Base-by-base conservation (phyloP, 129 eudicot genomes). In the Deinandra increscens region DNA sequence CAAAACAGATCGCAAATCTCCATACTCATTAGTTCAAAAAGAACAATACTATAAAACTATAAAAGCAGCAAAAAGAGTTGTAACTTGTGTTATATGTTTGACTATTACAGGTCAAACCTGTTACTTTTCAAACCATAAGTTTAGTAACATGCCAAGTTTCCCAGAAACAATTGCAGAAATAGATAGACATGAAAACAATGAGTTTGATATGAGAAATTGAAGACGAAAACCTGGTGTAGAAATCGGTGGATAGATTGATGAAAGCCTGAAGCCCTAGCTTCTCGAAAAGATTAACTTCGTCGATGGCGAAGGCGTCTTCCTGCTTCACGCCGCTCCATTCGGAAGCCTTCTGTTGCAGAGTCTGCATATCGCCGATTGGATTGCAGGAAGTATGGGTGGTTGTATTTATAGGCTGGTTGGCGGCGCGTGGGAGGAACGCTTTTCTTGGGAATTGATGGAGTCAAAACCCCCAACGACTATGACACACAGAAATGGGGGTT, bases 301-400 rank as follows among this genome's bases (percentile, higher is more conserved):
- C 98, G 73, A 93, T 93, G 55, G 92, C 86, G 72, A 93, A 93
- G 6, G 98, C 98, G 14, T 89, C 97, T 39, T 79, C 37, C 13
- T 71, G 77, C 41, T 74, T 78, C 31, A 93, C 97, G 10, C 98
- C 98, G 46, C 98, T 93, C 97, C 94, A 89, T 51, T 87, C 84
- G 0, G 97, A 78, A 9, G 98, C 98, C 51, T 89, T 93, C 51
- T 83, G 81, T 78, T 93, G 98, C 50, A 93, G 84, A 17, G 92
- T 78, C 81, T 93, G 97, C 98, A 93, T 92, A 55, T 50, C 61
- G 73, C 6, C 3, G 49, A 15, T 41, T 15, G 49, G 67, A 60
- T 63, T 3, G 78, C 22, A 17, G 54, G 45, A 7, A 2, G 37
- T 2, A 1, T 22, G 46, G 8, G 22, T 45, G 49, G 15, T 8